Evolutionary conservation across 306 rosid genomes (phyloP).

Genomic region (Rosa lucieae): DNA sequence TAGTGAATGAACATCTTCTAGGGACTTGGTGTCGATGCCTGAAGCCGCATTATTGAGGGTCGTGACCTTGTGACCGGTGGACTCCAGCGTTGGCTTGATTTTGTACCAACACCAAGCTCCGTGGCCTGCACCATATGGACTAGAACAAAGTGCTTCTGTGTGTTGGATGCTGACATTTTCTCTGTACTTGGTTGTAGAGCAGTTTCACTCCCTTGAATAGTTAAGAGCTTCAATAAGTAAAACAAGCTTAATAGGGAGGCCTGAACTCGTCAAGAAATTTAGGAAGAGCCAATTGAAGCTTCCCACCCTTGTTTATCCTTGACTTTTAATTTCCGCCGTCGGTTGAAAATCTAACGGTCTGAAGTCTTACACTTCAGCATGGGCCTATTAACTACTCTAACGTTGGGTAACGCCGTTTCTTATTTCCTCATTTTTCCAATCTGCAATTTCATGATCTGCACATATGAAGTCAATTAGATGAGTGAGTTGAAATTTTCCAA

Average conservation of each 20-base stretch:
- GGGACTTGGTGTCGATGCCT: slow-evolving; percentile 41
- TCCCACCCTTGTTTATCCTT: no score
- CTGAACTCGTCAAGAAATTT: no score
- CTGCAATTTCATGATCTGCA: no score
- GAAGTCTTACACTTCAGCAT: no score
- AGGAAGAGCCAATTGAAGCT: no score
- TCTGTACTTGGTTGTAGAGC: background rate
- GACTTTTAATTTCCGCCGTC: no score
- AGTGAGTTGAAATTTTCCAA: no score
- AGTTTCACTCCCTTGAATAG: background rate
- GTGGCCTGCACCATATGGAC: slow-evolving; percentile 75
- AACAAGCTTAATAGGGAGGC: background rate
- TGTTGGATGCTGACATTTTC: background rate
- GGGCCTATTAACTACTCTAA: no score
- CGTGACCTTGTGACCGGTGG: slow-evolving; percentile 51
- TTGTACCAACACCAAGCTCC: slow-evolving; percentile 83
- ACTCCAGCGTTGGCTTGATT: slow-evolving; percentile 51
- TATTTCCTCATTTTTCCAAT: no score
- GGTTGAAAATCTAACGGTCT: no score
- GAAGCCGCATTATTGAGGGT: slow-evolving; percentile 51
- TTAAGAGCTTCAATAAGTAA: background rate
- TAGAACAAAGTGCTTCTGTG: slow-evolving; percentile 48
- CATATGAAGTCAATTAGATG: no score
- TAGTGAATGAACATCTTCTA: slow-evolving; percentile 45
- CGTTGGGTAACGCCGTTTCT: no score